Evolutionary conservation across 148 eudicot species (phyloP).

Genomic region (Cornus kousa): DNA sequence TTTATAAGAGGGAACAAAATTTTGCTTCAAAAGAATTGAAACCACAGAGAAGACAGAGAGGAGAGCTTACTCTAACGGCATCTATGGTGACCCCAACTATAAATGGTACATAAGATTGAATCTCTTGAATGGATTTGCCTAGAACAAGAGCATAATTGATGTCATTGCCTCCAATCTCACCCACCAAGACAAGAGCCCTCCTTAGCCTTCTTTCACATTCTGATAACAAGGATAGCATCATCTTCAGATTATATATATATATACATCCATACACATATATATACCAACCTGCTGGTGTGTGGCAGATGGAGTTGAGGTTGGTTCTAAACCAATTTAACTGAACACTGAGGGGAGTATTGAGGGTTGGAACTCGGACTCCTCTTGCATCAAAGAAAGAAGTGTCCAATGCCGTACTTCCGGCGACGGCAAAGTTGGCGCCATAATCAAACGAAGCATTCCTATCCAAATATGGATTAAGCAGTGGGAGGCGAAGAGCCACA

Average conservation of each 20-base stretch:
- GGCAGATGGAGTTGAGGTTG: slow-evolving; percentile 24
- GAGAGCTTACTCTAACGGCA: slow-evolving; percentile 11
- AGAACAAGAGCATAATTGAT: slow-evolving; percentile 2
- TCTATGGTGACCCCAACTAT: background rate
- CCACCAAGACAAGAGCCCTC: slow-evolving; percentile 12
- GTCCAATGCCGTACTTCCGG: slow-evolving; percentile 31
- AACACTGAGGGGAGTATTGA: slow-evolving; percentile 20
- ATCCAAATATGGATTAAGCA: slow-evolving; percentile 32
- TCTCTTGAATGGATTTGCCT: slow-evolving; percentile 12
- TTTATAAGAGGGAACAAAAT: no score
- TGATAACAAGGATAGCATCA: background rate
- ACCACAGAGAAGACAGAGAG: background rate
- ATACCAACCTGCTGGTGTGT: slow-evolving; percentile 9
- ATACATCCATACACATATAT: no score
- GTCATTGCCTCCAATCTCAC: slow-evolving; percentile 16
- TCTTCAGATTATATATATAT: no score
- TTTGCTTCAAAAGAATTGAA: no score
- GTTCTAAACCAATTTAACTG: slow-evolving; percentile 37
- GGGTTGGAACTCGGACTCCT: background rate
- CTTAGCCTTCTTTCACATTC: slow-evolving; percentile 1
- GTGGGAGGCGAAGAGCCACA: slow-evolving; percentile 25
- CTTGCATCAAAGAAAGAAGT: slow-evolving; percentile 5
- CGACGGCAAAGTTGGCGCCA: slow-evolving; percentile 44
- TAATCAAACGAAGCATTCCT: slow-evolving; percentile 29
- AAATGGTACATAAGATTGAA: background rate